Evolutionary conservation across 2,329 filamentous ascomycete species (phyloP), one percentile per base, ranked within the genome.

Genomic region (Apiospora saccharicola): DNA sequence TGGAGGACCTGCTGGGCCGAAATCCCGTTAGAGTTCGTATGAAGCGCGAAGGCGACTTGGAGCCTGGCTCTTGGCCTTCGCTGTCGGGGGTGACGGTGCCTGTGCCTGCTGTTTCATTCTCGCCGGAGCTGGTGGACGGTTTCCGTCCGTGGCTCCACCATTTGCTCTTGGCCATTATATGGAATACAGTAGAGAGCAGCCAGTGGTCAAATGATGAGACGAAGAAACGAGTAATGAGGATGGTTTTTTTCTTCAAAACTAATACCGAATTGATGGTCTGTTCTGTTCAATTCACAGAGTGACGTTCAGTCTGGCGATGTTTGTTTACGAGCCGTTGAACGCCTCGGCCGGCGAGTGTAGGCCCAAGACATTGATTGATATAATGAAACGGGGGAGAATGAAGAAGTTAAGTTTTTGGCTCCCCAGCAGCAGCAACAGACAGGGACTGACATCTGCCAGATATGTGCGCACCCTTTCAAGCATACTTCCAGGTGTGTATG

Each of bases 81-180:
- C 70, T 75, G 51, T 76, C 75, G 69, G 76, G 76, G 24, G 77
- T 78, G 12, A 72, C 74, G 8, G 57, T 64, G 57, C 77, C 76
- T 64, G 57, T 64, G 57, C 77, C 76, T 64, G 73, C 73, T 16
- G 77, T 71, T 34, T 72, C 71, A 37, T 74, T 75, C 34, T 76
- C 74, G n/a, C 71, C 70, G 46, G 76, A 78, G 70, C 77, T 78
- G 19, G 73, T 70, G 22, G 75, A 73, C 12, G 73, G 72, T 64
- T 77, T 78, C 61, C 75, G 76, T 22, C 74, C 69, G 16, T 75
- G 70, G 67, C 75, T 74, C 12, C 74, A 75, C 77, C 77, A 79
- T 73, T 74, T 74, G 22, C 76, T 74, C 69, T 67, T 73, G 69
- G 57, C 57, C 57, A 64, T 64, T 34, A 6, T 64, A 41, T 1